Evolutionary conservation across 2,329 filamentous ascomycete genomes (phyloP), one percentile per base, ranked within the genome.

Genomic region (Claviceps paspali): DNA sequence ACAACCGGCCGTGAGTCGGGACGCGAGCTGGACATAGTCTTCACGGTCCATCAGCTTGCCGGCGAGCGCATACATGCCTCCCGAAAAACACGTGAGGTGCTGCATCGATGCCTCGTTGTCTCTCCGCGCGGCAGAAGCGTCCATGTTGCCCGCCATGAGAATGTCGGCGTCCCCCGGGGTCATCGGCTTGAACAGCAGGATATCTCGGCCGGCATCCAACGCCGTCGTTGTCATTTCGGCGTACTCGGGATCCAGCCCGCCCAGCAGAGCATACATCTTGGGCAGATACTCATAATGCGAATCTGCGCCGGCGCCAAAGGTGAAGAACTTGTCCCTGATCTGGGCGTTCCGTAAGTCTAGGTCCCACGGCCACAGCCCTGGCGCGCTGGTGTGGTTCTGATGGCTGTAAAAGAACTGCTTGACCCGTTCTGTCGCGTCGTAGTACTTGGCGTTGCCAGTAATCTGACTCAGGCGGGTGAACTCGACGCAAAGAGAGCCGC

Each of bases 391-490:
- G 8, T 65, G 56, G 45, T 75, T 70, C 57, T 87, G 82, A 45
- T 70, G 69, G 28, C 65, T 60, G 44, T 76, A 67, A 34, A 87
- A 68, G 41, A 75, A 70, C 47, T 76, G 65, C 44, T 81, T 85
- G 42, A 88, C 70, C n/a, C 78, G 69, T 43, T 80, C 77, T 37
- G 83, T 70, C 5, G 79, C 80, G 55, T 84, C 79, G 54, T 80
- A 86, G 57, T 82, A 87, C 52, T 79, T 84, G 38, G 70, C 59
- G 41, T 85, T 66, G 35, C 73, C 73, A 0, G 82, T 84, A 40
- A 87, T 61, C 56, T 87, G 82, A 15, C 76, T 75, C 32, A 88
- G 63, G 5, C 82, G 65, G 2, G 79, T 84, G 51, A 87, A 84
- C 51, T 87, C 82, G 41, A 88, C 55, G 7, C 73, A 75, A 39